Base-by-base conservation (phyloP, 805 yeast genomes). In the Ogataea pini region DNA sequence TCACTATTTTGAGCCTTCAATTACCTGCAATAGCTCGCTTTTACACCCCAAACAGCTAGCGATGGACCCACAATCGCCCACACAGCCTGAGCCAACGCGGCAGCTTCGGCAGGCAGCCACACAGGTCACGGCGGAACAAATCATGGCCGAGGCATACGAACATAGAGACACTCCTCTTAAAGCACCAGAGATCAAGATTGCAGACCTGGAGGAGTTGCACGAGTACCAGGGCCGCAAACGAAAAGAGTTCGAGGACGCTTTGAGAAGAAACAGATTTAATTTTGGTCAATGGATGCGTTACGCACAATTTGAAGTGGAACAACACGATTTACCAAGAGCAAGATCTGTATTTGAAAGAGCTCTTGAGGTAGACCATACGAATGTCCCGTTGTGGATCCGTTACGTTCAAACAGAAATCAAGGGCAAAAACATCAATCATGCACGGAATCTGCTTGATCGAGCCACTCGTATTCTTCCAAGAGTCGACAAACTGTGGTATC, bases 271-370 rank as follows among this genome's bases (percentile, higher is more conserved):
- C 63, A 71, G 96, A 50, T 77, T 85, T 29, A 90, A 89, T 60
- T 75, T 79, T 59, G 85, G 89, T 1, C 96, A 90, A 63, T 94
- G 98, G 97, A 75, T 89, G 63, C 73, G 97, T 47, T 94, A 92
- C 65, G 98, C 97, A 0, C 79, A 78, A 49, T 89, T 90, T 79
- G 99, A 92, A 66, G 64, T 83, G 3, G 86, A 85, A 4, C 92
- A 88, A 57, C 85, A 82, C 50, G 96, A 92, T 60, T 74, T 79
- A 51, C 73, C 79, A 16, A 72, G 97, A 18, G 96, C 96, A 0
- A 72, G 98, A 47, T 87, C 97, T 0, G 74, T 94, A 5, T 86
- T 86, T 68, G 99, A 92, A 64, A 73, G 98, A 44, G 95, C 96
- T 0, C 63, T 92, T 27, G 85, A 82, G 44, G 89, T 88, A 7